Evolutionary conservation across 371 early-diverging fungal species (phyloP).

Genomic region (Mucor plumbeus): DNA sequence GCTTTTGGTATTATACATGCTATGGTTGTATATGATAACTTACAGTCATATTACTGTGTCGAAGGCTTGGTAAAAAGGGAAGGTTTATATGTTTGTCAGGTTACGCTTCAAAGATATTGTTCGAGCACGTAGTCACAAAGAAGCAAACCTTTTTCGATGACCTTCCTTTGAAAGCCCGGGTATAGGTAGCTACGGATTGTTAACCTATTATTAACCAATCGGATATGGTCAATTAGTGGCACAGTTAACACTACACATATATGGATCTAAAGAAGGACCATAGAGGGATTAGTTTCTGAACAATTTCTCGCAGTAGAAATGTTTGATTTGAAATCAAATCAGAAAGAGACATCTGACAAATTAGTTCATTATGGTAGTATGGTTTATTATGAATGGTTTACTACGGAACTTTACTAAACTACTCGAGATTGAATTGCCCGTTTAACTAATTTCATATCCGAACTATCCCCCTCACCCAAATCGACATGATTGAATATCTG

Average conservation of each 20-base stretch:
- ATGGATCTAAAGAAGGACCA: neutral
- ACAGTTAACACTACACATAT: neutral
- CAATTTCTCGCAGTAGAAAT: neutral
- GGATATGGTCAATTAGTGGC: neutral
- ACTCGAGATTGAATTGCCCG: neutral
- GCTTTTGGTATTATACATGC: neutral
- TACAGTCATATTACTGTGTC: conserved; percentile 50
- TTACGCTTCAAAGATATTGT: conserved; percentile 17
- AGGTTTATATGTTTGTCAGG: conserved; percentile 20
- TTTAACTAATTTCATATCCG: neutral
- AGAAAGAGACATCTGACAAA: neutral
- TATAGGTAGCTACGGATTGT: neutral
- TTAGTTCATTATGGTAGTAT: too few relatives aligned
- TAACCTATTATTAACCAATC: neutral
- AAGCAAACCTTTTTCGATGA: neutral
- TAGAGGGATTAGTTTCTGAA: neutral
- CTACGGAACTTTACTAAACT: neutral
- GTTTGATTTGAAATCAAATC: neutral
- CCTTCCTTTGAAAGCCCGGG: neutral
- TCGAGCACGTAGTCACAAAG: neutral
- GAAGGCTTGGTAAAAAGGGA: conserved; percentile 46
- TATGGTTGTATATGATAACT: conserved; percentile 18
- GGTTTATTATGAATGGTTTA: too few relatives aligned
- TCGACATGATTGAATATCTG: neutral
- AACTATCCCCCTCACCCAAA: neutral